A percentile compares a stretch with the other conserved stretches of the same genome.
These are phyloP conservation scores for Boletellus emodensis DNA, from an alignment of 768 basidiomycete species.

Conservation along the genomic window DNA sequence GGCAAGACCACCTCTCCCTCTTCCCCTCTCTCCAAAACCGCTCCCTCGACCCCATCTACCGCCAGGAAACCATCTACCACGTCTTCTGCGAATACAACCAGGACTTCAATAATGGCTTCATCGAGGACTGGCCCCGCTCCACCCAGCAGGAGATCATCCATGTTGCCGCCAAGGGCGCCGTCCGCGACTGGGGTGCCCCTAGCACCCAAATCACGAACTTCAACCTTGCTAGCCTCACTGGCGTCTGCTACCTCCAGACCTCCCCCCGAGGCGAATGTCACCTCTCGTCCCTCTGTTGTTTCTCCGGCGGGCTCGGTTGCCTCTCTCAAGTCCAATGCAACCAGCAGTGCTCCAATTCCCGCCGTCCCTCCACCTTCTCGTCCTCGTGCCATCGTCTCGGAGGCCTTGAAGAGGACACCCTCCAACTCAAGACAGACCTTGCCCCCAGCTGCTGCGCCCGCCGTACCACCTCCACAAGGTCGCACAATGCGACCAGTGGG, in stretches of 20 bases:
- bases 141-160: slow-evolving; percentile 31
- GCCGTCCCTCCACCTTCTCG: slow-evolving; percentile 32
- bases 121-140: slow-evolving; percentile 31
- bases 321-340: slow-evolving; percentile 42
- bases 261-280: slow-evolving; percentile 20
- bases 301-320: slow-evolving; percentile 53
- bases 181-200: slow-evolving; percentile 37
- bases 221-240: slow-evolving; percentile 27
- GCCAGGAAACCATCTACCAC: slow-evolving; percentile 28
- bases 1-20: slow-evolving; percentile 40
- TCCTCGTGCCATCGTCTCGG: slow-evolving; percentile 67
- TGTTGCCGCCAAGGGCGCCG: slow-evolving; percentile 34
- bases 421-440: slow-evolving; percentile 42
- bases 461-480: slow-evolving; percentile 28
- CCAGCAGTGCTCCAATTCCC: slow-evolving; percentile 15
- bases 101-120: slow-evolving; percentile 31
- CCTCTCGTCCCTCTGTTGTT: slow-evolving; percentile 46
- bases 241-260: slow-evolving; percentile 19
- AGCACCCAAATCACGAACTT: slow-evolving; percentile 36
- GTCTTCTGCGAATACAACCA: slow-evolving; percentile 31
- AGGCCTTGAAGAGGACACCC: slow-evolving; percentile 52
- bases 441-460: slow-evolving; percentile 16
- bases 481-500: slow-evolving; percentile 46
- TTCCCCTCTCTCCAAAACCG: slow-evolving; percentile 30
- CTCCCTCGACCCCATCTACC: slow-evolving; percentile 23